These are phyloP conservation scores for Juglanconis juglandina DNA, from an alignment of 2,329 filamentous ascomycete species.

Conservation along the genomic window DNA sequence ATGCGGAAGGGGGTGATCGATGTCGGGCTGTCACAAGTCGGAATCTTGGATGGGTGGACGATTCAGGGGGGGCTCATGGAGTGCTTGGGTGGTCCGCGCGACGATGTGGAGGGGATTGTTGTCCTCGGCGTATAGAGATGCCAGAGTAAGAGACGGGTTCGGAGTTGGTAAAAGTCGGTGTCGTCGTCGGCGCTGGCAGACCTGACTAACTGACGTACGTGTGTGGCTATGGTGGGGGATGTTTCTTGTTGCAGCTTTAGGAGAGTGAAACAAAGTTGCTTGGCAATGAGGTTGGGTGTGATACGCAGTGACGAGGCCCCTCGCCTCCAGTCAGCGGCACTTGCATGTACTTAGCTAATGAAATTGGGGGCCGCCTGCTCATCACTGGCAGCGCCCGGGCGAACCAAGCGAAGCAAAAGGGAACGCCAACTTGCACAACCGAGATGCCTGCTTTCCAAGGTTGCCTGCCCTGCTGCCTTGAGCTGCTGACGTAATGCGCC, in stretches of 20 bases:
- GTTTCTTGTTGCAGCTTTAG: slow-evolving; percentile 10
- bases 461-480: background rate
- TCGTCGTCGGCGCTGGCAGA: background rate
- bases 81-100: slow-evolving; percentile 6
- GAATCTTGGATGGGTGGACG: slow-evolving; percentile 1
- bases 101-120: background rate
- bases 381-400: too few species aligned
- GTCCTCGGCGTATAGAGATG: slow-evolving; percentile 4
- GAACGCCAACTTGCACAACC: too few species aligned
- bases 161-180: background rate
- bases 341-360: slow-evolving; percentile 8
- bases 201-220: background rate
- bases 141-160: background rate
- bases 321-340: slow-evolving; percentile 1
- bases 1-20: background rate
- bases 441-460: too few species aligned
- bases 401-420: too few species aligned
- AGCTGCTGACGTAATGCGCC: background rate
- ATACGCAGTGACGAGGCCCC: slow-evolving; percentile 12
- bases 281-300: slow-evolving; percentile 3
- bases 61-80: slow-evolving; percentile 7
- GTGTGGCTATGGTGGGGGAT: background rate
- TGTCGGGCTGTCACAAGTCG: slow-evolving; percentile 1
- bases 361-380: background rate
- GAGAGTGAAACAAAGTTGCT: slow-evolving; percentile 13